phyloP scores from a whole-genome alignment of 345 rosid species.

The Citropsis articulata region DNA sequence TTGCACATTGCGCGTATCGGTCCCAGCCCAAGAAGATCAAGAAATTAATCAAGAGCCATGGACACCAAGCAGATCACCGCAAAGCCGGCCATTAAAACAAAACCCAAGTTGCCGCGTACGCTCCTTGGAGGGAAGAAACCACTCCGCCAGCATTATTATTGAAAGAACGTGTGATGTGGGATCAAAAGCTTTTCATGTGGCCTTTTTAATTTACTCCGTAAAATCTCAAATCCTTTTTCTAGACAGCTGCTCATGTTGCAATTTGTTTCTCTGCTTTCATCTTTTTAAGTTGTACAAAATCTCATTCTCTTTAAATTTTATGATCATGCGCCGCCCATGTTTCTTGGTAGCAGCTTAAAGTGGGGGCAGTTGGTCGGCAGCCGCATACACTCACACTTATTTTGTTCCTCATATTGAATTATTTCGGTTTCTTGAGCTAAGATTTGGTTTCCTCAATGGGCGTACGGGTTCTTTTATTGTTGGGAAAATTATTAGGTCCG shows the following conservation, averaged over 20 bases:
- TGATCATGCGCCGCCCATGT: no score
- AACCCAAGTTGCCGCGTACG: slow-evolving; percentile 1
- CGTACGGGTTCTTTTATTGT: neutral
- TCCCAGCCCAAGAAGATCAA: neutral
- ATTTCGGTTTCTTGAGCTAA: neutral
- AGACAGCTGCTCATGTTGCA: slow-evolving; percentile 1
- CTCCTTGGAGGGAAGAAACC: neutral
- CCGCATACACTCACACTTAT: no score
- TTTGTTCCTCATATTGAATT: neutral
- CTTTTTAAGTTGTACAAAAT: no score
- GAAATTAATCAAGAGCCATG: neutral
- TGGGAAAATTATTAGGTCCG: neutral
- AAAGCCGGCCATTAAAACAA: neutral
- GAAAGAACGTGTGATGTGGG: slow-evolving; percentile 15
- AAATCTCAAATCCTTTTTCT: neutral
- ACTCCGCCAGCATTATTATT: neutral
- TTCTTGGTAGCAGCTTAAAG: neutral
- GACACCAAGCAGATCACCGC: neutral
- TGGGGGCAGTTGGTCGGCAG: neutral
- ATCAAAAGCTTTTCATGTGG: neutral
- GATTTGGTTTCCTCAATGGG: neutral
- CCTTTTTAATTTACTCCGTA: neutral
- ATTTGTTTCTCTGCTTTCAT: neutral
- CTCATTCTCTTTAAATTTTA: no score
- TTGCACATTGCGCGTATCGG: neutral